A percentile compares a stretch with the other conserved stretches of the same genome.
These are phyloP conservation scores for Candida khao-thaluensis DNA, from an alignment of 805 yeast species.

Conservation along the genomic window DNA sequence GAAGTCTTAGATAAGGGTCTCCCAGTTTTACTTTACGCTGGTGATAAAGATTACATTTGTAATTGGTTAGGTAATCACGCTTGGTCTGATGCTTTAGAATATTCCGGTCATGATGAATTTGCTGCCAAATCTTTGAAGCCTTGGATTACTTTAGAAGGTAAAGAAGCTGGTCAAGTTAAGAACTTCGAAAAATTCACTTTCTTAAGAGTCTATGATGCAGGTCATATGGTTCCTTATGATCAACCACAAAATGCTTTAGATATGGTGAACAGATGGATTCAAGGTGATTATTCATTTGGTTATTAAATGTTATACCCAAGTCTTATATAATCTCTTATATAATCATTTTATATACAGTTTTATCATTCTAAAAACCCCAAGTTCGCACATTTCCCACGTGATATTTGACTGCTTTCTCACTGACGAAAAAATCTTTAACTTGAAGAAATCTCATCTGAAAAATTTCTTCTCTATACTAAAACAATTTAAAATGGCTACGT, in stretches of 20 bases:
- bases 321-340: no score
- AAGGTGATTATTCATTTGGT: slow-evolving; percentile 53
- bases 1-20: slow-evolving; percentile 38
- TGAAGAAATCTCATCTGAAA: slow-evolving; percentile 4
- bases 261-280: slow-evolving; percentile 84
- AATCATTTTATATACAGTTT: no score
- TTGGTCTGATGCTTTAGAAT: slow-evolving; percentile 38
- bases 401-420: not conserved
- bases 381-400: no score
- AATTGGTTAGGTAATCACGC: slow-evolving; percentile 47
- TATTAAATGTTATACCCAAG: slow-evolving; percentile 3
- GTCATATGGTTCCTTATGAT: slow-evolving; percentile 95
- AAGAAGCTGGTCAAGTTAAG: slow-evolving; percentile 70
- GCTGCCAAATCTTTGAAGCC: slow-evolving; percentile 27
- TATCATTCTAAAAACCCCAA: no score
- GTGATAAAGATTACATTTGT: slow-evolving; percentile 47
- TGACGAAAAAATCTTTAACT: not conserved
- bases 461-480: slow-evolving; percentile 3
- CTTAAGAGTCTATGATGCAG: slow-evolving; percentile 83
- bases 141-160: slow-evolving; percentile 40
- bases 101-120: slow-evolving; percentile 22
- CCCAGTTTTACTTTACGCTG: slow-evolving; percentile 45
- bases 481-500: slow-evolving; percentile 17
- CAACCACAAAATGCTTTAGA: slow-evolving; percentile 76
- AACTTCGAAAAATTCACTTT: slow-evolving; percentile 72